These are phyloP conservation scores for Ustilago hordei DNA, from an alignment of 1,284 basidiomycete species.

Conservation along the genomic window DNA sequence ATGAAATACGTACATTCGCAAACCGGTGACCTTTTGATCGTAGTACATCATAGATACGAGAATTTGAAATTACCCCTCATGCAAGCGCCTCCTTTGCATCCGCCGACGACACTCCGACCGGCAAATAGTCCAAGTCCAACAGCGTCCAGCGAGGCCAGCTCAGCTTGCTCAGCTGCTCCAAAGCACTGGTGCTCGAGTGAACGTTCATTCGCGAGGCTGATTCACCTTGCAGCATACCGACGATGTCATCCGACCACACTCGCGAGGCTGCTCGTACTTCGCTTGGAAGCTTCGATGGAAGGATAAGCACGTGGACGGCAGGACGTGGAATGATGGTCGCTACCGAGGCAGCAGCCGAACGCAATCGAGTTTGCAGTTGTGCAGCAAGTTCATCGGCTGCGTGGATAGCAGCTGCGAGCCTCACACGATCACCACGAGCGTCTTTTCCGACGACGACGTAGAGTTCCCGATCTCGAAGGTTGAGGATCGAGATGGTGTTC, in stretches of 20 bases:
- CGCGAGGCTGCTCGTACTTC: slow-evolving; percentile 54
- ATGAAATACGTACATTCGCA: not conserved
- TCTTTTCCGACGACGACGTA: slow-evolving; percentile 58
- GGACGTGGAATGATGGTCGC: slow-evolving; percentile 33
- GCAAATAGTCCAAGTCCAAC: slow-evolving; percentile 37
- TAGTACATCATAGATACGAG: slow-evolving; percentile 1
- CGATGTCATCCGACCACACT: slow-evolving; percentile 46
- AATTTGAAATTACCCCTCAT: slow-evolving; percentile 3
- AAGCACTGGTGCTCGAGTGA: slow-evolving; percentile 23
- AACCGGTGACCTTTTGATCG: slow-evolving; percentile 9
- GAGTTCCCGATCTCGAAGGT: slow-evolving; percentile 47
- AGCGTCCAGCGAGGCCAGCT: slow-evolving; percentile 36
- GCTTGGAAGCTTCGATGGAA: slow-evolving; percentile 51
- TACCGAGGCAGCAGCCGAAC: slow-evolving; percentile 1
- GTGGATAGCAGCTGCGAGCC: slow-evolving; percentile 40
- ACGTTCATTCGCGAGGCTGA: slow-evolving; percentile 41
- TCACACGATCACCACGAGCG: slow-evolving; percentile 43
- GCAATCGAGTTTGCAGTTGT: slow-evolving; percentile 21
- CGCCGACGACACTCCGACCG: slow-evolving; percentile 44
- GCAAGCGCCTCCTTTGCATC: slow-evolving; percentile 27
- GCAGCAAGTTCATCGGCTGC: slow-evolving; percentile 43
- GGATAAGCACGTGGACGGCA: slow-evolving; percentile 59
- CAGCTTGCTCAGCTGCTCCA: slow-evolving; percentile 30
- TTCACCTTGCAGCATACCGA: slow-evolving; percentile 25
- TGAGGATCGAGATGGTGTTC: slow-evolving; percentile 50